Percentiles rank a stretch among this genome's conserved stretches.
Evolutionary conservation across 768 basidiomycete species (phyloP).

Genomic region (Termitomyces sp.): DNA sequence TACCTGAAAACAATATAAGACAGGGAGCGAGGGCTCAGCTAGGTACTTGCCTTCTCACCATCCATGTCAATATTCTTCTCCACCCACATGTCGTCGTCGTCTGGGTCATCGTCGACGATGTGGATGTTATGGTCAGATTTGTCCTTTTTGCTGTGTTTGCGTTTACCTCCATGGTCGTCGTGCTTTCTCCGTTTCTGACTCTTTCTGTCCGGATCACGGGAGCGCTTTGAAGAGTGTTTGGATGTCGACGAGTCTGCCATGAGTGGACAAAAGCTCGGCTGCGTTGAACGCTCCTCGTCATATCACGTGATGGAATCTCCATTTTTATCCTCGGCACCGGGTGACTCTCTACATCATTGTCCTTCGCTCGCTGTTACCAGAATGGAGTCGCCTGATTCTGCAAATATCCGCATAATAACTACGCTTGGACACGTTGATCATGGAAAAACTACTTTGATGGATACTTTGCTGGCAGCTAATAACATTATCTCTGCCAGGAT

Average conservation of each 20-base stretch:
- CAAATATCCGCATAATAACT: constrained; percentile 70
- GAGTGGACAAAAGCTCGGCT: not conserved
- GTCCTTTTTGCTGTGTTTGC: constrained; percentile 40
- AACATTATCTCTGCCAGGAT: constrained; percentile 93
- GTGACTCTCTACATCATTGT: not conserved
- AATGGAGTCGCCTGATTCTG: constrained; percentile 33
- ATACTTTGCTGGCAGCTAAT: constrained; percentile 91
- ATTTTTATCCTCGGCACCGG: constrained; percentile 1
- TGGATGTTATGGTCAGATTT: constrained; percentile 33
- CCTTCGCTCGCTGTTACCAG: not conserved
- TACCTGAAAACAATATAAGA: constrained; percentile 32
- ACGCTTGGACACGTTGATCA: constrained; percentile 92
- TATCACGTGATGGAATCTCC: constrained; percentile 16
- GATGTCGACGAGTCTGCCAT: constrained; percentile 13
- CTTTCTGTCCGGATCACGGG: constrained; percentile 35
- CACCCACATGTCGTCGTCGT: constrained; percentile 77
- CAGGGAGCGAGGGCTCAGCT: not conserved
- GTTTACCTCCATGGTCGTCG: constrained; percentile 32
- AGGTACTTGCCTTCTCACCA: constrained; percentile 57
- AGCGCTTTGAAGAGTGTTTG: constrained; percentile 22
- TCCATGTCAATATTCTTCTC: constrained; percentile 84
- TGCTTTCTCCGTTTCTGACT: constrained; percentile 52
- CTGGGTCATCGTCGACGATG: constrained; percentile 67
- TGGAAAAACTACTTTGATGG: constrained; percentile 95
- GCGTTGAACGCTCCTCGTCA: constrained; percentile 4